Evolutionary conservation across 352 stramenopile genomes (phyloP).

Genomic region (Globisporangium recalcitrans): DNA sequence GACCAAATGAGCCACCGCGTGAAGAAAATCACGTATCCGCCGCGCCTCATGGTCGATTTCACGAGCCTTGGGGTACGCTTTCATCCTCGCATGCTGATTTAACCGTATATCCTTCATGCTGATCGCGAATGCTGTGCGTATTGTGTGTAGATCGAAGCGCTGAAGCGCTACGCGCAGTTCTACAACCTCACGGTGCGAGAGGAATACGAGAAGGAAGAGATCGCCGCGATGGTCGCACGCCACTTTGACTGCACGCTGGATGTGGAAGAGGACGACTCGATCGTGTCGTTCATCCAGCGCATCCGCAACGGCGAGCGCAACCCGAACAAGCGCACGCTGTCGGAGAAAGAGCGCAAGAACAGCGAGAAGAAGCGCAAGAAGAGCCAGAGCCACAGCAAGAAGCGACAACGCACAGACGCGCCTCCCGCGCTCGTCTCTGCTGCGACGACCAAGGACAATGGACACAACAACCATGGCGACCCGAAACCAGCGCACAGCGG

Average conservation of each 20-base stretch:
- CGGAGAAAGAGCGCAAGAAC: conserved; percentile 61
- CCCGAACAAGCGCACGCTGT: conserved; percentile 39
- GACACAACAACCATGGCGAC: background rate
- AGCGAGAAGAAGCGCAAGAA: conserved; percentile 70
- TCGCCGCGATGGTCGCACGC: conserved; percentile 71
- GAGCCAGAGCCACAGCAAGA: conserved; percentile 45
- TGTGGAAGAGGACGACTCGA: conserved; percentile 84
- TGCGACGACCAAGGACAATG: background rate
- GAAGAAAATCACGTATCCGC: conserved; percentile 58
- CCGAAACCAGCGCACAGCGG: background rate
- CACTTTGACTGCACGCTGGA: conserved; percentile 79
- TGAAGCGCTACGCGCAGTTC: conserved; percentile 78
- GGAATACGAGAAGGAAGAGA: conserved; percentile 55
- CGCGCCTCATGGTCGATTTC: conserved; percentile 83
- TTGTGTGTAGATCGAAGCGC: conserved; percentile 45
- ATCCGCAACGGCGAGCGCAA: conserved; percentile 77
- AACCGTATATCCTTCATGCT: background rate
- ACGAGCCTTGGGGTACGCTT: conserved; percentile 65
- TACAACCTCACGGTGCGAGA: conserved; percentile 69
- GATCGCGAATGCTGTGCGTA: background rate
- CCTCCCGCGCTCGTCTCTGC: background rate
- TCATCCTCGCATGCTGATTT: background rate
- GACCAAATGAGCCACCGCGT: conserved; percentile 34
- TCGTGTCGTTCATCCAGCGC: conserved; percentile 80
- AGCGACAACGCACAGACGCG: conserved; percentile 22